Conservation (phyloP, 495 filamentous ascomycete genomes). For the Hypoxylon fuscum region DNA sequence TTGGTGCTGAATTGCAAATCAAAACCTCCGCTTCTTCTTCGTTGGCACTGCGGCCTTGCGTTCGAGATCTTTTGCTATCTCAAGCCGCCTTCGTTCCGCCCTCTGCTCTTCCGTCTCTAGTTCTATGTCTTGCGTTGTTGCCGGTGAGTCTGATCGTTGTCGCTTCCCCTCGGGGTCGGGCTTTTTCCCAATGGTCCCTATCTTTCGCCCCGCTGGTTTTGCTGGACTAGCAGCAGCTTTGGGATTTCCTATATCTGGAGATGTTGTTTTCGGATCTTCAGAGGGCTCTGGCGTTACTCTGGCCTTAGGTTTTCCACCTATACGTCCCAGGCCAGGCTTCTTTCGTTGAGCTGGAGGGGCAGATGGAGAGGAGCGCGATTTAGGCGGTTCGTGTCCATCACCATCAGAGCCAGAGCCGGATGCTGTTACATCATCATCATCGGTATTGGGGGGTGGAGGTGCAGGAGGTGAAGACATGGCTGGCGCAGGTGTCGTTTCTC, state of each 20-base stretch:
- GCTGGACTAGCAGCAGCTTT: slow-evolving; percentile 36
- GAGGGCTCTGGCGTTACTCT: slow-evolving; percentile 36
- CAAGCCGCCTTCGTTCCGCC: slow-evolving; percentile 68
- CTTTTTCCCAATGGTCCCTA: slow-evolving; percentile 50
- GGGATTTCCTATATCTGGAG: slow-evolving; percentile 15
- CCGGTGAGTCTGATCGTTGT: slow-evolving; percentile 20
- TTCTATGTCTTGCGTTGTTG: slow-evolving; percentile 13
- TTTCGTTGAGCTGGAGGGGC: slow-evolving; percentile 30
- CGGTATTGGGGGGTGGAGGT: slow-evolving; percentile 11
- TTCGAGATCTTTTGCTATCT: slow-evolving; percentile 72
- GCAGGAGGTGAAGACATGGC: slow-evolving; percentile 17
- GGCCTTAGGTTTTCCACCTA: slow-evolving; percentile 50
- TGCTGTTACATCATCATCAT: slow-evolving; percentile 54
- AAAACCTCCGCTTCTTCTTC: slow-evolving; percentile 75
- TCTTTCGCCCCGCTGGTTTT: slow-evolving; percentile 30
- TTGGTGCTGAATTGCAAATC: slow-evolving; percentile 9
- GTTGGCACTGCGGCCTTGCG: slow-evolving; percentile 67
- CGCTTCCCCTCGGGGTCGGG: slow-evolving; percentile 32
- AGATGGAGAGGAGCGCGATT: slow-evolving; percentile 24
- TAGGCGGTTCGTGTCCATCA: neutral
- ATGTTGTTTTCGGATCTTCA: slow-evolving; percentile 39
- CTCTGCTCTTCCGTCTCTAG: slow-evolving; percentile 56
- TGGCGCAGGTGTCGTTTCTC: slow-evolving; percentile 20
- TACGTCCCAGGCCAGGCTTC: slow-evolving; percentile 50
- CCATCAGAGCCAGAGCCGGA: slow-evolving; percentile 46